phyloP scores from a whole-genome alignment of 2,329 filamentous ascomycete species.

The Ophiostoma perfectum region DNA sequence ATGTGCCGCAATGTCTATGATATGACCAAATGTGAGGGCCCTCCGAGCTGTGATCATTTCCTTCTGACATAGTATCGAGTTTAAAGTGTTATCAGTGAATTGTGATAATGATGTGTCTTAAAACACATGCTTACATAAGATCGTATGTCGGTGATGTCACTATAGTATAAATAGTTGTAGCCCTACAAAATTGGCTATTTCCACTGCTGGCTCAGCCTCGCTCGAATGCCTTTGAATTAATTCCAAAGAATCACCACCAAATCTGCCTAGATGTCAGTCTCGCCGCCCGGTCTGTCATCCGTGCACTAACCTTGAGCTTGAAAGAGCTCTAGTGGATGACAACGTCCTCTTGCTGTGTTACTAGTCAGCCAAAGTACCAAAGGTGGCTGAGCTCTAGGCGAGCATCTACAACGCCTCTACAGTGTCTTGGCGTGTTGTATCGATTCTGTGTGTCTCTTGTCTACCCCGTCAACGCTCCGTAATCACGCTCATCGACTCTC shows the following conservation, averaged over 20 bases:
- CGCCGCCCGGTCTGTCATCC: not conserved
- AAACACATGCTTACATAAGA: not conserved
- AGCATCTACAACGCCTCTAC: not conserved
- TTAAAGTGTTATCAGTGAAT: no score
- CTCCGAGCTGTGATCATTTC: no score
- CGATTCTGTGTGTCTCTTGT: not conserved
- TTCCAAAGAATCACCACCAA: not conserved
- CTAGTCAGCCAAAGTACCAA: not conserved
- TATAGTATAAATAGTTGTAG: not conserved
- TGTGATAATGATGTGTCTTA: no score
- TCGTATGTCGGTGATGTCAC: not conserved
- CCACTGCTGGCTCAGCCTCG: not conserved
- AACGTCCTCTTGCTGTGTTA: no score
- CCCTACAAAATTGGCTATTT: not conserved
- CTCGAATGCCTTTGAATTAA: not conserved
- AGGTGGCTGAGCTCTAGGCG: not conserved
- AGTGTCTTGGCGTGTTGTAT: slow-evolving; percentile 4
- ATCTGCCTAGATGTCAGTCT: not conserved
- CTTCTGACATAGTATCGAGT: no score
- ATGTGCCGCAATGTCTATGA: not conserved
- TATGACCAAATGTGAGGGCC: no score
- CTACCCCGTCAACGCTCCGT: no score
- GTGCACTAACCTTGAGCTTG: not conserved
- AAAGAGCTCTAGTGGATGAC: not conserved
- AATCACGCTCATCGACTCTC: no score